phyloP scores from a whole-genome alignment of 73 alveolate species.

The Breviolum minutum region DNA sequence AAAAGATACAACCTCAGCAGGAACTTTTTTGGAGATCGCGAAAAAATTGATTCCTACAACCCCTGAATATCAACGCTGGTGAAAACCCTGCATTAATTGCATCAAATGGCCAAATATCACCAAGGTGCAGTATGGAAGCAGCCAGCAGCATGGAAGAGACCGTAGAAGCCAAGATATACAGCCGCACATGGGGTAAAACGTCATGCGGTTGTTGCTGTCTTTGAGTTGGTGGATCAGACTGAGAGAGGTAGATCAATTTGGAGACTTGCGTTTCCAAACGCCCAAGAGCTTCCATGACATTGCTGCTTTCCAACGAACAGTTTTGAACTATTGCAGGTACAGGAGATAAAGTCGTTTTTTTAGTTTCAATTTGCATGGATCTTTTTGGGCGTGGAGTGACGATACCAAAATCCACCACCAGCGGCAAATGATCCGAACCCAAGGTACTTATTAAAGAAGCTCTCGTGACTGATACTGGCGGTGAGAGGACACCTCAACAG shows the following conservation, averaged over 20 bases:
- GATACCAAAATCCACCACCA: constrained; percentile 58
- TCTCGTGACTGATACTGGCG: constrained; percentile 32
- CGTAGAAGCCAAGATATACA: constrained; percentile 21
- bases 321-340: too few relatives aligned
- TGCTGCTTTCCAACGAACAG: neutral
- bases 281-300: neutral
- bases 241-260: neutral
- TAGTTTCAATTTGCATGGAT: neutral
- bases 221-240: neutral
- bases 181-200: neutral
- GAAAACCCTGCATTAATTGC: neutral
- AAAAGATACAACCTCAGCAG: neutral
- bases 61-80: neutral
- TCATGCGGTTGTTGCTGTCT: neutral
- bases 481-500: constrained; percentile 38
- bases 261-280: constrained; percentile 18
- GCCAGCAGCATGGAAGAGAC: neutral
- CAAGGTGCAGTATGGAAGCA: constrained; percentile 11
- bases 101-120: neutral
- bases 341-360: neutral
- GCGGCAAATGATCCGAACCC: constrained; percentile 78
- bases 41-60: neutral
- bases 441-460: neutral
- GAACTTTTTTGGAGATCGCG: too few relatives aligned
- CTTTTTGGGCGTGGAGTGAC: neutral